These are phyloP conservation scores for Cucumis melo DNA, from an alignment of 306 rosid species.

Conservation along the genomic window DNA sequence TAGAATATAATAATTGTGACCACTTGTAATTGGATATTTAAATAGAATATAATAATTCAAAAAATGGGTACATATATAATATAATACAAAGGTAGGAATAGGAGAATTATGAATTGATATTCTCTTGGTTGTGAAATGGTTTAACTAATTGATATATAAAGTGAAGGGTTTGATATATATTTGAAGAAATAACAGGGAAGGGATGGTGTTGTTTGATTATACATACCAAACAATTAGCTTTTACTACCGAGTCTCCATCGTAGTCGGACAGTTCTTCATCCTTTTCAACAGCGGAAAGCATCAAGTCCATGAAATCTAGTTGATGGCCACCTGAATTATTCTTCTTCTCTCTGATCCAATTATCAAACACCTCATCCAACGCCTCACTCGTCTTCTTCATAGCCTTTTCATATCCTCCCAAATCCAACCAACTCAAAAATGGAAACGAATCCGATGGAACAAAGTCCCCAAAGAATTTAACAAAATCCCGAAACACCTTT, in stretches of 20 bases:
- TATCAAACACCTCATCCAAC: background rate
- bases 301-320: constrained; percentile 14
- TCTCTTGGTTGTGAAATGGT: too few relatives aligned
- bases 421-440: constrained; percentile 38
- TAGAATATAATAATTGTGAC: too few relatives aligned
- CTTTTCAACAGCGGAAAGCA: background rate
- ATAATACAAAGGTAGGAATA: too few relatives aligned
- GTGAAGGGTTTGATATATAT: too few relatives aligned
- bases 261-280: background rate
- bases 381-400: background rate
- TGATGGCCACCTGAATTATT: constrained; percentile 5
- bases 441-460: constrained; percentile 53
- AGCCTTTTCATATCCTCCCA: constrained; percentile 37
- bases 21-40: too few relatives aligned
- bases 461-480: constrained; percentile 30
- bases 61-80: too few relatives aligned
- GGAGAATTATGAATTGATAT: too few relatives aligned
- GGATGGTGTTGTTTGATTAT: too few relatives aligned
- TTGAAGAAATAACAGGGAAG: too few relatives aligned
- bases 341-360: background rate
- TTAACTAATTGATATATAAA: too few relatives aligned
- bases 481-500: constrained; percentile 26
- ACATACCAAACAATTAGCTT: constrained; percentile 17
- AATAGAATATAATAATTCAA: too few relatives aligned
- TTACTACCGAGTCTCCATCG: constrained; percentile 8